phyloP scores from a whole-genome alignment of 1,139 yeast species.

The Geotrichum citri-aurantii region DNA sequence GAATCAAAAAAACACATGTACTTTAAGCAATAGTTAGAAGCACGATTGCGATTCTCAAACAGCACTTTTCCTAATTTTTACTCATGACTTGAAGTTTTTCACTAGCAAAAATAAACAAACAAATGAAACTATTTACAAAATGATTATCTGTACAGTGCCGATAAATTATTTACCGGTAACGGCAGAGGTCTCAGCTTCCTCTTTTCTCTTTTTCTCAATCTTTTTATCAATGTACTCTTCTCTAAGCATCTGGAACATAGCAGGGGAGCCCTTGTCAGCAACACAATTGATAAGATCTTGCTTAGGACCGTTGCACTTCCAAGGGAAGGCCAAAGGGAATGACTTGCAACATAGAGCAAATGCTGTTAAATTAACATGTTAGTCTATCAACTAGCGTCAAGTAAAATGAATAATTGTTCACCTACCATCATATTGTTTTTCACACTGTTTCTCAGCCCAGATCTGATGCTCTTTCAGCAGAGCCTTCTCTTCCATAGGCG shows the following conservation, averaged over 20 bases:
- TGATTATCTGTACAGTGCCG: too few relatives aligned
- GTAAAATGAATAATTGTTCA: neutral
- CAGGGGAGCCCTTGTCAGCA: conserved; percentile 55
- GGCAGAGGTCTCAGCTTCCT: conserved; percentile 2
- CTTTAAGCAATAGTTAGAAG: neutral
- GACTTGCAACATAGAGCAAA: conserved; percentile 51
- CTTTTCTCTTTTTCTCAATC: conserved; percentile 10
- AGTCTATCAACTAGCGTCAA: conserved; percentile 34
- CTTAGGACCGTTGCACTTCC: conserved; percentile 51
- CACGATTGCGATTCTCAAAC: neutral
- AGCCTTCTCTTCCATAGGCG: conserved; percentile 81
- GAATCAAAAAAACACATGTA: too few relatives aligned
- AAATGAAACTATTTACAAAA: neutral
- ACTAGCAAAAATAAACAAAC: neutral
- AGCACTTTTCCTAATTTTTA: neutral
- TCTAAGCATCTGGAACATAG: conserved; percentile 60
- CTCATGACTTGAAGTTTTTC: neutral
- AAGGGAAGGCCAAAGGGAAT: conserved; percentile 51
- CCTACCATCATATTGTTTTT: conserved; percentile 42
- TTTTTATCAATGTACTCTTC: conserved; percentile 39
- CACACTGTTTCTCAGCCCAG: conserved; percentile 67
- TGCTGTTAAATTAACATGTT: conserved; percentile 25
- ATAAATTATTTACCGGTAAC: neutral
- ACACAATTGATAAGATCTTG: conserved; percentile 70
- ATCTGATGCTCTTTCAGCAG: conserved; percentile 74